Evolutionary conservation across 164 flowering plant genomes (phyloP), one percentile per base, ranked within the genome.

Genomic region (Vitis rotundifolia): DNA sequence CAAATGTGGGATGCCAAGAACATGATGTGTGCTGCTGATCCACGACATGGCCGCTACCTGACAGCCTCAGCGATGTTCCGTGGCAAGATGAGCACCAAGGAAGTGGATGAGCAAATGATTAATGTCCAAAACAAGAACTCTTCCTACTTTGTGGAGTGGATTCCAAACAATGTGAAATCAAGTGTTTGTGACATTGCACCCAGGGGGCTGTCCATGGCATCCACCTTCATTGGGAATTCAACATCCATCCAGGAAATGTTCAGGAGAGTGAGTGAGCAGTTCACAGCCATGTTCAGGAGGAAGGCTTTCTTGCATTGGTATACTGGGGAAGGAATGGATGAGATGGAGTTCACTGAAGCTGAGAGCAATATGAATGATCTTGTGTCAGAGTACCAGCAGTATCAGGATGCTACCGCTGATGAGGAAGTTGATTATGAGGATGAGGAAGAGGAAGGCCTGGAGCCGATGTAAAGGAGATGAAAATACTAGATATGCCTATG

Each of bases 1-100:
- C 90, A 87, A 63, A 87, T 87, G 91, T 87, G 91, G 91, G 91
- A 87, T 75, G 49, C 89, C 9, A 86, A 86, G 78, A 86, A 86
- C 76, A 86, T 86, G 89, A 86, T 86, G 89, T 86, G 89, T 63
- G 87, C 89, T 13, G 89, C 89, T 29, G 89, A 85, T 71, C 89
- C 89, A 11, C 80, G 89, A 55, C 89, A 86, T 61, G 89, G 89
- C 1, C 81, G 89, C 26, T 86, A 86, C 77, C 83, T 86, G 59
- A 86, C 89, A 50, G 89, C 89, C 16, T 86, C 90, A 13, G 91
- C 91, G 66, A 87, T 87, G 91, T 87, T 87, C 78, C 66, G 91
- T 31, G 91, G 91, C 37, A 87, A 87, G 75, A 87, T 87, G 91
- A 84, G 88, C 78, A 86, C 89, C 59, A 86, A 86, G 72, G 89